Conservation (phyloP, 2,329 filamentous ascomycete species). For the Trichophyton verrucosum region DNA sequence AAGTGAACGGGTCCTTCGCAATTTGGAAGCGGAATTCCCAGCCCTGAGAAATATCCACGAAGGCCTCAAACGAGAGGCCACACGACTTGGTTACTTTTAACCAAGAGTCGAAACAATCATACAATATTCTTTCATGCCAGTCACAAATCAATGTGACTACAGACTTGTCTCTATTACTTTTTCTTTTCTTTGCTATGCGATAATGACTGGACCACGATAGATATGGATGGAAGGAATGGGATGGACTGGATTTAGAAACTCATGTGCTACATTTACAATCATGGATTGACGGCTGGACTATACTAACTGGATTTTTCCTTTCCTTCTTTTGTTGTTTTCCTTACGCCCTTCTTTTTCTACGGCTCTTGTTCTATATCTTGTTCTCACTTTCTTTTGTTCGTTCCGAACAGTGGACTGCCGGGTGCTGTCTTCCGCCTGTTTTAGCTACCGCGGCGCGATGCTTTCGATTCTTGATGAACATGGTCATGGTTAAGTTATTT, state of each 20-base stretch:
- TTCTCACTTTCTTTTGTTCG: neutral
- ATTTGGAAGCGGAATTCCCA: conserved; percentile 12
- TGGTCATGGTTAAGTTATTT: neutral
- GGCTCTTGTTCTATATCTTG: neutral
- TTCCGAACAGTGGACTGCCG: neutral
- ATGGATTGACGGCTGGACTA: neutral
- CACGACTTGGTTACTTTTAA: conserved; percentile 13
- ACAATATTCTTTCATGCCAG: neutral
- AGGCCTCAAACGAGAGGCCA: conserved; percentile 10
- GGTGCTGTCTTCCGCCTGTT: neutral
- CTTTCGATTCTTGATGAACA: neutral
- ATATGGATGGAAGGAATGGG: neutral
- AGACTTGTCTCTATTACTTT: neutral
- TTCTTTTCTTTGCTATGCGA: neutral
- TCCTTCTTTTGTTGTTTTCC: neutral
- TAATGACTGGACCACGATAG: conserved; percentile 1
- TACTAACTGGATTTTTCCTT: neutral
- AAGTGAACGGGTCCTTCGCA: conserved; percentile 10
- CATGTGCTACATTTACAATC: neutral
- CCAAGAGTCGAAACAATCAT: neutral
- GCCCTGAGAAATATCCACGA: conserved; percentile 9
- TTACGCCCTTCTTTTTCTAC: neutral
- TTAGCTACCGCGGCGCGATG: neutral
- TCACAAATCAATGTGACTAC: too few species aligned
- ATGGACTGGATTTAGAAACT: neutral